Evolutionary conservation across 2,329 filamentous ascomycete genomes (phyloP), one percentile per base, ranked within the genome.

Genomic region (Trichoderma sp.): DNA sequence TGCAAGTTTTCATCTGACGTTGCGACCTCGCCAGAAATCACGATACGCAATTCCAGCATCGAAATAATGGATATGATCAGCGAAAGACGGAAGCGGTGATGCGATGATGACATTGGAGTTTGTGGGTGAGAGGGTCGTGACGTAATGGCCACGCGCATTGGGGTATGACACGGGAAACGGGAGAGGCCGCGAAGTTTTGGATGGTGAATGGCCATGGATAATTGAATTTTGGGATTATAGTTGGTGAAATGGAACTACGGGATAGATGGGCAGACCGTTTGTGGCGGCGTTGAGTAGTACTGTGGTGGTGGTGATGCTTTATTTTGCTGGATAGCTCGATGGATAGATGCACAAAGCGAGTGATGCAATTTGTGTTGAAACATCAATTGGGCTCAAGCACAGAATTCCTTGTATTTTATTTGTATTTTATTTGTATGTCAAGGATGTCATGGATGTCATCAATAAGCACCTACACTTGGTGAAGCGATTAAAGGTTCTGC

Each of bases 91-190:
- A 35, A 19, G 52, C 19, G n/a, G 57, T 67, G 64, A 67, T 60
- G 64, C 48, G 22, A 67, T 67, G 57, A 67, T 67, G 64, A 60
- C 64, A 60, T 67, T 61, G 12, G 25, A 34, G 45, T 29, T 3
- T 17, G 9, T 6, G 35, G 12, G 45, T 17, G 10, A 39, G 37
- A 32, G 53, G 50, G 39, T 50, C 35, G 64, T 69, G 68, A 69
- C 68, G 68, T 69, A 58, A 69, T 69, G 42, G 64, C 64, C 45
- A 69, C 64, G 56, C 52, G 39, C 34, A 22, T 29, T 25, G 29
- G 52, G 53, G 58, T 50, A 57, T 64, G 66, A 57, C 50, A 27
- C 29, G 50, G 53, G 53, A 60, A 17, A 34, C 35, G 35, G 50
- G 35, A 64, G 59, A 57, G 48, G 65, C 65, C 56, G 48, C 35